Base-by-base conservation (phyloP, 2,329 filamentous ascomycete genomes). In the Ambrosiella beaveri region DNA sequence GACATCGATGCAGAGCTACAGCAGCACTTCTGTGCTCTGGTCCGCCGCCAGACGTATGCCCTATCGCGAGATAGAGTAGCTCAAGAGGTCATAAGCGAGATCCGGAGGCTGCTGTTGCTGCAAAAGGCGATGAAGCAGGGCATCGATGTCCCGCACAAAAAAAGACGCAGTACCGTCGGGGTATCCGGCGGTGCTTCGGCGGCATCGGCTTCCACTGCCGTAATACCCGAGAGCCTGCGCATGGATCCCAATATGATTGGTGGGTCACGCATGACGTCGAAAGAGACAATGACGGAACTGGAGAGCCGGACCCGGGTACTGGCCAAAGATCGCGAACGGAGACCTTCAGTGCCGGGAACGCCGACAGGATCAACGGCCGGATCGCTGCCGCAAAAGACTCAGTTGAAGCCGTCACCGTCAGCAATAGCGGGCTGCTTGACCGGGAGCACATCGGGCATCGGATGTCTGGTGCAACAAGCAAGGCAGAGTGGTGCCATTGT, bases 1-100 rank as follows among this genome's bases (percentile, higher is more conserved):
- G 75, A 81, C 61, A 71, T 74, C 8, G 71, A 71, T 2, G 67
- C 73, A 19, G 74, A 75, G 61, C 66, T 81, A 9, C 69, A 73
- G 17, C 68, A 67, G 53, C 70, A 69, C 7, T 80, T 80, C 61
- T 81, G 78, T 63, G 69, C 73, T 1, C 64, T 79, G 1, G 67
- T 71, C 4, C 70, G 76, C 62, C 69, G 67, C 54, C 66, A 65
- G 7, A 69, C 73, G 27, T 65, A 65, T 13, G 64, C 68, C 2
- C 64, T 80, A 17, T 66, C 69, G 15, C 66, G 71, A 37, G 73
- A 78, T 15, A 67, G 66, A 44, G 71, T 80, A 7, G 64, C 73
- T 6, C 70, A 75, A 58, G 71, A 71, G 17, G 71, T 79, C 35
- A 71, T 78, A 66, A 64, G 66, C 2, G 66, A 59, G 40, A 57